Base-by-base conservation (phyloP, 2,329 filamentous ascomycete species). In the Keithomyces neogunnii region DNA sequence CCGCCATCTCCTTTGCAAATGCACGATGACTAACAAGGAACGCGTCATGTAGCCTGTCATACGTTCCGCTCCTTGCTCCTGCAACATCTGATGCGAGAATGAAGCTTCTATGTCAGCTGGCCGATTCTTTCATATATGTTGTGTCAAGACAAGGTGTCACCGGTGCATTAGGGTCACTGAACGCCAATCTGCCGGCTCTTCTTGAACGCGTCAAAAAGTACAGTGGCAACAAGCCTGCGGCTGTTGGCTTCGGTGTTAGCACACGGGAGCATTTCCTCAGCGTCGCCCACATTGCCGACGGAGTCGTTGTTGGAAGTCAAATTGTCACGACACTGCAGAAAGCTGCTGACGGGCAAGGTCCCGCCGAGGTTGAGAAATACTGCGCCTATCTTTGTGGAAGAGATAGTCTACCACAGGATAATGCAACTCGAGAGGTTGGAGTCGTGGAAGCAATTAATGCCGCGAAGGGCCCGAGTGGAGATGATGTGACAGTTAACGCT, bases 71-170 rank as follows among this genome's bases (percentile, higher is more conserved):
- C 49, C 96, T 99, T 61, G 92, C 93, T 1, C 93, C 93, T 5
- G 84, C 91, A 9, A 97, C 93, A 2, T 96, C 90, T 5, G 90
- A 96, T 61, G 78, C 82, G 57, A 88, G 93, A 63, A 96, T 99
- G 91, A 92, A 88, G 72, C 80, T 96, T 40, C 85, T 99, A 10
- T 99, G 93, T 80, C 84, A 89, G 68, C 92, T 99, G 56, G 93
- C 93, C 64, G 92, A 97, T 71, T 96, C 91, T 3, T 99, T 97
- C 75, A 95, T 99, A 72, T 99, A 99, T 68, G 91, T 99, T 55
- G 93, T 99, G 51, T 97, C 92, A 30, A 81, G 92, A 61, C 95
- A 96, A 86, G 93, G 93, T 61, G 92, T 97, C 51, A 99, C 93
- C 8, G 93, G 93, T 61, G 93, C 90, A 11, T 85, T 84, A 1